Evolutionary conservation across 495 filamentous ascomycete genomes (phyloP).

Genomic region (Lepraria neglecta): DNA sequence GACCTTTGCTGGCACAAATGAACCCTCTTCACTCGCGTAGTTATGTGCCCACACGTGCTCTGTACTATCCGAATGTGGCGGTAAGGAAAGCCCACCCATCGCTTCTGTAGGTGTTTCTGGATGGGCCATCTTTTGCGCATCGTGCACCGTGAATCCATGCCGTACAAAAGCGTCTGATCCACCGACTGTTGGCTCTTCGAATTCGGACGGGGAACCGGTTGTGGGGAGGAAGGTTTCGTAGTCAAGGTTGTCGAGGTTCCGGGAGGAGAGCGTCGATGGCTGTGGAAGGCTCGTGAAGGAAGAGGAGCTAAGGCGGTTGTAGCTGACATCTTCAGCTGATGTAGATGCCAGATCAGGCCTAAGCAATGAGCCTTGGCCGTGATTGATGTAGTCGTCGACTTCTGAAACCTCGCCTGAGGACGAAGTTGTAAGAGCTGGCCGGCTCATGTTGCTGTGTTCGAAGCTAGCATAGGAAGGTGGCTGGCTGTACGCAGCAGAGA

Average conservation of each 20-base stretch:
- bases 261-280: slow-evolving; percentile 45
- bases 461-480: slow-evolving; percentile 63
- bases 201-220: slow-evolving; percentile 26
- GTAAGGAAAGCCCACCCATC: slow-evolving; percentile 23
- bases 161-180: slow-evolving; percentile 26
- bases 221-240: slow-evolving; percentile 54
- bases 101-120: slow-evolving; percentile 22
- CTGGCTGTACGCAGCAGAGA: slow-evolving; percentile 63
- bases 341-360: slow-evolving; percentile 18
- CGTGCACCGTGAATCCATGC: slow-evolving; percentile 28
- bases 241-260: slow-evolving; percentile 53
- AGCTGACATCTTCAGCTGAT: slow-evolving; percentile 18
- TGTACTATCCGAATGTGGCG: slow-evolving; percentile 13
- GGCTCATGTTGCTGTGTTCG: slow-evolving; percentile 51
- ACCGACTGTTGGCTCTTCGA: slow-evolving; percentile 19
- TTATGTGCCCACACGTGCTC: slow-evolving; percentile 24
- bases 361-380: slow-evolving; percentile 11
- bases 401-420: slow-evolving; percentile 74
- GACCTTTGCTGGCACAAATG: slow-evolving; percentile 21
- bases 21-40: slow-evolving; percentile 16
- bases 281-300: slow-evolving; percentile 50
- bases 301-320: slow-evolving; percentile 35
- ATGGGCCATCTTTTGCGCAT: slow-evolving; percentile 28
- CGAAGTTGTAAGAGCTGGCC: slow-evolving; percentile 55
- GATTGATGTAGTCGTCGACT: slow-evolving; percentile 56